Evolutionary conservation across 805 yeast species (phyloP), one percentile per base, ranked within the genome.

Genomic region (Saccharomycopsis sp.): DNA sequence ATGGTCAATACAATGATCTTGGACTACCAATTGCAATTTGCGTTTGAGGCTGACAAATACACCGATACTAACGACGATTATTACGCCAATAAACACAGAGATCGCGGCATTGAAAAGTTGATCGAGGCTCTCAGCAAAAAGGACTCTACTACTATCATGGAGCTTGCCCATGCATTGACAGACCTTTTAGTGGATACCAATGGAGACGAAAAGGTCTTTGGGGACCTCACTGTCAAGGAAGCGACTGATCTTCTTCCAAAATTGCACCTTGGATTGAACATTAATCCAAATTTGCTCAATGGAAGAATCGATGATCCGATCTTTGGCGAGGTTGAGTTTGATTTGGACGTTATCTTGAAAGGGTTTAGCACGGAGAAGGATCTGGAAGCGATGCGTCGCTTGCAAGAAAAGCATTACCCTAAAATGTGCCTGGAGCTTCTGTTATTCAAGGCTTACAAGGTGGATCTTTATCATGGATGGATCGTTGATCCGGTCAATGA

Each of bases 391-490:
- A 38, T 15, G 44, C 15, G 44, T 38, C 15, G 15, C 44, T 15
- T 38, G 15, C 15, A 38, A 38, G 44, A n/a, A 38, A 38, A 15
- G n/a, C 15, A n/a, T n/a, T n/a, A n/a, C 44, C n/a, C 44, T 15
- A n/a, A 15, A n/a, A 38, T n/a, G 38, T 29, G 38, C 38, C 38
- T 29, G 1, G 87, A 84, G 47, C 67, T 82, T 58, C 73, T 79
- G 2, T 67, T 89, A 3, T 89, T 89, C 68, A 69, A 76, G 5
- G 72, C 80, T 2, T 87, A 83, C 67, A 83, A 78, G 35, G 73
- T 88, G 3, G 78, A 77, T 14, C 69, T 92, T 47, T 83, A 82
- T 2, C 98, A 93, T 69, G 97, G 97, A 1, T 92, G 97, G 96
- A 74, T 85, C 24, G 73, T 82, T n/a, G 78, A 78, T 54, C 79